Evolutionary conservation across 2,329 filamentous ascomycete genomes (phyloP).

Genomic region (Colletotrichum sp.): DNA sequence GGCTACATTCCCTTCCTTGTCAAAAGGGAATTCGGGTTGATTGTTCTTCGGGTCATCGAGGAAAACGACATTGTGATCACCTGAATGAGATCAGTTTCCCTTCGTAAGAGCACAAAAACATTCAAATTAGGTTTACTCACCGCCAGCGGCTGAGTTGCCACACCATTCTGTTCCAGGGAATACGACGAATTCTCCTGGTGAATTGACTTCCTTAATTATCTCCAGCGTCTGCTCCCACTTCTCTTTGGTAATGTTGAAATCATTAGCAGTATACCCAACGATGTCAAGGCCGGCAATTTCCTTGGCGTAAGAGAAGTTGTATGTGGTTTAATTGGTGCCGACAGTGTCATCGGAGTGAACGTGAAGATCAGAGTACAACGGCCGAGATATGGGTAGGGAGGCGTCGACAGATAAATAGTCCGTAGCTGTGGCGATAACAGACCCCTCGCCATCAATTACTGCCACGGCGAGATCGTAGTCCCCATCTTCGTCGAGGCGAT

Average conservation of each 20-base stretch:
- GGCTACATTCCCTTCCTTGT: constrained; percentile 34
- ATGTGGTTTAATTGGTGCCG: constrained; percentile 35
- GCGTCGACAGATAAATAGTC: constrained; percentile 23
- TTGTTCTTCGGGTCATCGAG: constrained; percentile 28
- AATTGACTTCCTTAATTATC: constrained; percentile 27
- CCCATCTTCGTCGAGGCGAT: not conserved
- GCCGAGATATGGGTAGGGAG: constrained; percentile 24
- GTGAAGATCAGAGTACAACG: constrained; percentile 36
- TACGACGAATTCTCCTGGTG: constrained; percentile 28
- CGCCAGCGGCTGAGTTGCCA: constrained; percentile 36
- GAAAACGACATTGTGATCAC: constrained; percentile 39
- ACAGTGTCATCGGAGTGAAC: constrained; percentile 42
- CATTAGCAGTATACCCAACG: constrained; percentile 41
- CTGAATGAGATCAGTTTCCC: not conserved
- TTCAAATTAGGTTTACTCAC: not conserved
- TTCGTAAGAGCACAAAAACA: not conserved
- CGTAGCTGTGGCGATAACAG: not conserved
- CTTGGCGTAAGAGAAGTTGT: constrained; percentile 40
- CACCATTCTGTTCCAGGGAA: constrained; percentile 39
- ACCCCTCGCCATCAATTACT: not conserved
- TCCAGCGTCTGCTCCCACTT: constrained; percentile 33
- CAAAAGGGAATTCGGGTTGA: constrained; percentile 32
- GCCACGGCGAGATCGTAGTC: not conserved
- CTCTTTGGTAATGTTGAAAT: constrained; percentile 38
- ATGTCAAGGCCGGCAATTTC: constrained; percentile 38